Evolutionary conservation across 306 rosid species (phyloP), one percentile per base, ranked within the genome.

Genomic region (Glycine latifolia): DNA sequence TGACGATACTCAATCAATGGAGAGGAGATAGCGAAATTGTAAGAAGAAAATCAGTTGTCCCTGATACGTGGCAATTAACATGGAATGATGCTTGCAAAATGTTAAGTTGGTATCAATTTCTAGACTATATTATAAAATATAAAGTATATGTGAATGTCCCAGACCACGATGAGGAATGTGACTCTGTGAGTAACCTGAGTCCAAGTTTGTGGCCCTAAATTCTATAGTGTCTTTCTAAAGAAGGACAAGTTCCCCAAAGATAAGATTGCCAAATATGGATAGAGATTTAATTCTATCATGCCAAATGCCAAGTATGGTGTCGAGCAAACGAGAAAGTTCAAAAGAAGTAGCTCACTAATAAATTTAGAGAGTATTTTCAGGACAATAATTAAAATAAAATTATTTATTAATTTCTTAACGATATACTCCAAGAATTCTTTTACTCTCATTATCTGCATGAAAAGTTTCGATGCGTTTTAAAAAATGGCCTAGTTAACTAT

Each of bases 191-290:
- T 70, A 77, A 50, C 26, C 12, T 0, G 11, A 31, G 55, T 53
- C 47, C 17, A 69, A 33, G 20, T 53, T 49, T 63, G 49, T 81
- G 83, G 67, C 37, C 73, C 75, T 48, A 35, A 37, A 8, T 54
- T 47, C 14, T 44, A 4, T 12, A 47, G 68, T 59, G 55, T 69
- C 46, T 14, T 49, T 49, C 73, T 37, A 71, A 47, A 58, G 56
- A 26, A 79, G 69, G 67, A 54, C 74, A 81, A 47, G 7, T 20
- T 41, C 68, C 54, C 77, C 44, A 31, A 44, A 31, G 81, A 77
- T 77, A 77, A 85, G 65, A 47, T 71, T 81, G 61, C 71, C 80
- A 55, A 81, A 81, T 53, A 4, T 39, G 62, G 73, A 72, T 37
- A 31, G 47, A 14, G 37, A 16, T 62, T 65, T 39, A 26, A 61